phyloP scores from a whole-genome alignment of 2,329 filamentous ascomycete species.

The Alternaria alternata region DNA sequence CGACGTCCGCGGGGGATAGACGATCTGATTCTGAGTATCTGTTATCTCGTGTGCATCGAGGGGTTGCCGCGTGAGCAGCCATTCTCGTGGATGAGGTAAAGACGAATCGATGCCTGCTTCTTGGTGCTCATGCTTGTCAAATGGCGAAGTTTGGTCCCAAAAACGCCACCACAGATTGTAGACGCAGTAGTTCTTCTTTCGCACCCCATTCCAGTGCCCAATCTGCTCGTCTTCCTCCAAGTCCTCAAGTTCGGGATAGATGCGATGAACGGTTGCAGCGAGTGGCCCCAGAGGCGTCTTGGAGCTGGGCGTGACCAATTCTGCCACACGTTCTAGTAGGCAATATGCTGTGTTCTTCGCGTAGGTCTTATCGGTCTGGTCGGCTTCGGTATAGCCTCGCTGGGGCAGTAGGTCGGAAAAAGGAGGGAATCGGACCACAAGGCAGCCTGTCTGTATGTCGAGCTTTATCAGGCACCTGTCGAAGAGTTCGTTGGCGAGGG shows the following conservation, averaged over 20 bases:
- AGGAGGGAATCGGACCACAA: constrained; percentile 42
- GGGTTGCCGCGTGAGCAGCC: constrained; percentile 40
- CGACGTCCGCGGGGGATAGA: constrained; percentile 18
- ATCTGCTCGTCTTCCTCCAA: constrained; percentile 2
- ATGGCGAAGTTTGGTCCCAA: constrained; percentile 22
- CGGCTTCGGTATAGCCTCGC: constrained; percentile 23
- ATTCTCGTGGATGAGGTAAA: constrained; percentile 27
- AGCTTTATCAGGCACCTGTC: constrained; percentile 56
- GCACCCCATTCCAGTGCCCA: constrained; percentile 3
- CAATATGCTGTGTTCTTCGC: constrained; percentile 50
- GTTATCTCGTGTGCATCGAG: constrained; percentile 10
- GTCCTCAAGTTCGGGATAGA: constrained; percentile 52
- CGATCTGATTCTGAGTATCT: neutral
- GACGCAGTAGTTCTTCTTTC: constrained; percentile 26
- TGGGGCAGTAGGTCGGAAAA: constrained; percentile 27
- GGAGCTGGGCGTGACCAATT: constrained; percentile 59
- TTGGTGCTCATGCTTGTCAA: constrained; percentile 12
- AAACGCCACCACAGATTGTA: constrained; percentile 39
- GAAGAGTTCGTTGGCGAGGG: constrained; percentile 66
- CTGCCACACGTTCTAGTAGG: constrained; percentile 58
- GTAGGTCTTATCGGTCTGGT: constrained; percentile 26
- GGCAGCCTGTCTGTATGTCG: constrained; percentile 47
- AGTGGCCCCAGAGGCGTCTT: constrained; percentile 56
- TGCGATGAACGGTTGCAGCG: constrained; percentile 47
- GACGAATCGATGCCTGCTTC: constrained; percentile 6